phyloP scores from a whole-genome alignment of 2,329 filamentous ascomycete genomes.

The Hymenoscyphus repandus region DNA sequence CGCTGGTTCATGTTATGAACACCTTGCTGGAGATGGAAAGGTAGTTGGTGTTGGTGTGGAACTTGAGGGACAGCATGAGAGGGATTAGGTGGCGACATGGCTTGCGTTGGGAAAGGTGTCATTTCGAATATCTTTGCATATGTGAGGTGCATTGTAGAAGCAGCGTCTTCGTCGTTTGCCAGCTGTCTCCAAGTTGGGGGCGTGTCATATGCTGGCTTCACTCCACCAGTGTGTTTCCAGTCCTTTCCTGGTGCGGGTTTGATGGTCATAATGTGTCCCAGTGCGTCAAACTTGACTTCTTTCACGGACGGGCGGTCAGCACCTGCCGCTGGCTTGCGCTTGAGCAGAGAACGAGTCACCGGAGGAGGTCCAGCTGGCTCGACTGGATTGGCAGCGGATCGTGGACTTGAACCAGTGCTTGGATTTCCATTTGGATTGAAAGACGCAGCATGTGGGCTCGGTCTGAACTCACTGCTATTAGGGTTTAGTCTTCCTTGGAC shows the following conservation, averaged over 20 bases:
- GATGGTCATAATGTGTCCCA: conserved; percentile 51
- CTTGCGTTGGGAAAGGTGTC: conserved; percentile 46
- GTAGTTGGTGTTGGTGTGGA: conserved; percentile 78
- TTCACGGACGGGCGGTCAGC: conserved; percentile 48
- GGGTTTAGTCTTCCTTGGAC: conserved; percentile 58
- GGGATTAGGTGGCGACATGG: conserved; percentile 64
- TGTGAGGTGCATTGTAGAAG: conserved; percentile 58
- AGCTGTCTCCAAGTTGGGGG: conserved; percentile 76
- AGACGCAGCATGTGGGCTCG: conserved; percentile 71
- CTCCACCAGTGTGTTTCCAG: conserved; percentile 73
- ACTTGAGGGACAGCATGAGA: conserved; percentile 66
- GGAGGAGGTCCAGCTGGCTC: conserved; percentile 32
- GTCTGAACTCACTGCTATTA: conserved; percentile 74
- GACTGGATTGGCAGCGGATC: conserved; percentile 40
- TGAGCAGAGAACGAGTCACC: conserved; percentile 48
- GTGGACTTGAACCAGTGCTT: conserved; percentile 68
- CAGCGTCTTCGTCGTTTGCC: conserved; percentile 64
- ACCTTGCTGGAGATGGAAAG: conserved; percentile 74
- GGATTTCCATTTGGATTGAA: conserved; percentile 67
- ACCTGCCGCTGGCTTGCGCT: conserved; percentile 64
- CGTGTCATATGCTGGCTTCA: conserved; percentile 80
- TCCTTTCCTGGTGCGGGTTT: conserved; percentile 51
- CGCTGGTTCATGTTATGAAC: conserved; percentile 62
- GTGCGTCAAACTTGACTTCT: conserved; percentile 53
- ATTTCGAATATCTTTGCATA: conserved; percentile 79